Evolutionary conservation across 768 basidiomycete species (phyloP).

Genomic region (Russula vinacea): DNA sequence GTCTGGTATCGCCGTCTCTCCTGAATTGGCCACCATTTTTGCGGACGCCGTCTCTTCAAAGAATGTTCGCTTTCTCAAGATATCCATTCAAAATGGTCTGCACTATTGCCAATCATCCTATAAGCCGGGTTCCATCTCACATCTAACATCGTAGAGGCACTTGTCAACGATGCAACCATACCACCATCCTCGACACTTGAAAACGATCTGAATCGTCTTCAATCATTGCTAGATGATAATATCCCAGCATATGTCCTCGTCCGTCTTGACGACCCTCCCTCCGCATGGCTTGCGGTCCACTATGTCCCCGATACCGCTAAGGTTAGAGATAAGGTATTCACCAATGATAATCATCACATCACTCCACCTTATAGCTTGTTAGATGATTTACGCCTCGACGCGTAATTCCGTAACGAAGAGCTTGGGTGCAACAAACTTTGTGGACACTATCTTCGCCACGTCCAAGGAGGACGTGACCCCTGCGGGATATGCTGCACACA

Average conservation of each 20-base stretch:
- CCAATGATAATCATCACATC: background rate
- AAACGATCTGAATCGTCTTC: conserved; percentile 59
- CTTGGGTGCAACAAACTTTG: conserved; percentile 72
- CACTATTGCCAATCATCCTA: conserved; percentile 28
- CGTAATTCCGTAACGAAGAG: conserved; percentile 63
- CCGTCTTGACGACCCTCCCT: conserved; percentile 54
- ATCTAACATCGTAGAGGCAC: conserved; percentile 50
- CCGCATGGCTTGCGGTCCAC: conserved; percentile 70
- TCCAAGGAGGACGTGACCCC: conserved; percentile 62
- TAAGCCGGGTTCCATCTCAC: conserved; percentile 33
- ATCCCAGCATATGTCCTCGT: conserved; percentile 75
- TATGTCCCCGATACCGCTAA: conserved; percentile 83
- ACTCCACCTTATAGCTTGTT: background rate
- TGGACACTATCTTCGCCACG: conserved; percentile 75
- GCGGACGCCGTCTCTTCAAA: conserved; percentile 52
- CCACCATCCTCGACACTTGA: conserved; percentile 50
- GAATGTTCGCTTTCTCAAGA: conserved; percentile 67
- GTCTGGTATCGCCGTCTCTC: conserved; percentile 66
- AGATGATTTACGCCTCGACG: conserved; percentile 91
- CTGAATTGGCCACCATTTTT: conserved; percentile 55
- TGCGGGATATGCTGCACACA: conserved; percentile 70
- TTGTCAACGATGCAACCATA: conserved; percentile 57
- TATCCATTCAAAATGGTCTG: conserved; percentile 72
- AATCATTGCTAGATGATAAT: conserved; percentile 55
- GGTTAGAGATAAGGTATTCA: conserved; percentile 71